Evolutionary conservation across 1,139 yeast species (phyloP).

Genomic region (Blastobotrys petasosporus): DNA sequence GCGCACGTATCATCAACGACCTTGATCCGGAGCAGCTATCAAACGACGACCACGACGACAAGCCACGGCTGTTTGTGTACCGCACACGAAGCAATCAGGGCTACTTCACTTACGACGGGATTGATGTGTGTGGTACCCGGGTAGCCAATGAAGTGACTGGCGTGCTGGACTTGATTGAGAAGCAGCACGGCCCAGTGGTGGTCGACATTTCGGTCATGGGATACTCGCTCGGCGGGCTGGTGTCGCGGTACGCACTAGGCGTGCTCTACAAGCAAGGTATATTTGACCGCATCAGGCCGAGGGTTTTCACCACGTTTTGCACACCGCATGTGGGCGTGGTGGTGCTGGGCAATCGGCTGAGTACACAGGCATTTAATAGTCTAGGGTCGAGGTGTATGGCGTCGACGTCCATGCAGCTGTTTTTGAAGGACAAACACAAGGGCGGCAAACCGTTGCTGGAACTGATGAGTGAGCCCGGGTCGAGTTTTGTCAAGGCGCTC

Average conservation of each 20-base stretch:
- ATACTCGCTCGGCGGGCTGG: conserved; percentile 50
- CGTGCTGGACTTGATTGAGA: conserved; percentile 39
- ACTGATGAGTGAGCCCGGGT: conserved; percentile 57
- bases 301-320: conserved; percentile 67
- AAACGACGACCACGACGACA: conserved; percentile 2
- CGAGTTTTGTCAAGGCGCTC: conserved; percentile 56
- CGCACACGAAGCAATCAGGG: conserved; percentile 57
- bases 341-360: conserved; percentile 50
- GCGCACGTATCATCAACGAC: conserved; percentile 23
- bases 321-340: conserved; percentile 83
- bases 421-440: conserved; percentile 46
- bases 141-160: conserved; percentile 60
- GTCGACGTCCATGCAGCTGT: conserved; percentile 66
- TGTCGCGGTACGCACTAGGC: conserved; percentile 65
- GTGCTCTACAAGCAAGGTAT: conserved; percentile 48
- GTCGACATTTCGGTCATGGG: conserved; percentile 38
- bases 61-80: conserved; percentile 40
- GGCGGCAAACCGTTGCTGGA: conserved; percentile 47
- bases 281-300: conserved; percentile 57
- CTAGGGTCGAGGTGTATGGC: conserved; percentile 60
- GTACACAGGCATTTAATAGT: conserved; percentile 48
- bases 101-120: conserved; percentile 76
- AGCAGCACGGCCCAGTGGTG: conserved; percentile 16
- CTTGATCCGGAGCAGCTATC: conserved; percentile 10
- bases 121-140: conserved; percentile 75